Percentiles rank a stretch among this genome's conserved stretches.
phyloP scores from a whole-genome alignment of 129 eudicot species.

The Oenanthe sinensis region DNA sequence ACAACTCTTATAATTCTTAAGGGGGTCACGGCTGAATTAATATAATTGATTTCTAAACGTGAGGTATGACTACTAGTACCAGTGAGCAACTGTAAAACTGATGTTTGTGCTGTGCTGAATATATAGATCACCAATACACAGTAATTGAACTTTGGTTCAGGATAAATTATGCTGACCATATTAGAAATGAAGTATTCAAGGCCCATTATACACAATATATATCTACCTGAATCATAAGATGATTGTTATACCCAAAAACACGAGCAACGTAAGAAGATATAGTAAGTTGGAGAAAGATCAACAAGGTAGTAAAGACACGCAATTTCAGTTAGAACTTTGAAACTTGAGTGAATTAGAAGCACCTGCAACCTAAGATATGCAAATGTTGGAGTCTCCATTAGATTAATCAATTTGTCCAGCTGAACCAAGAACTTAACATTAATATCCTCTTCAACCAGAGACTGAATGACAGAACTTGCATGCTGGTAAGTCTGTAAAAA shows the following conservation, averaged over 20 bases:
- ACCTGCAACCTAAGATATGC: slow-evolving; percentile 97
- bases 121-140: not conserved
- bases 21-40: not conserved
- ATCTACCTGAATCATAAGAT: not conserved
- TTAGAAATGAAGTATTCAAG: not conserved
- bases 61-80: not conserved
- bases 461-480: slow-evolving; percentile 81
- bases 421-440: slow-evolving; percentile 84
- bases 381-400: slow-evolving; percentile 91
- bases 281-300: not conserved
- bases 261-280: not conserved
- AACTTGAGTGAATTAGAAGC: not conserved
- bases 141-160: not conserved
- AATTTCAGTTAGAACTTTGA: not conserved
- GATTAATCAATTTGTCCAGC: slow-evolving; percentile 79
- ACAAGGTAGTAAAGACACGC: not conserved
- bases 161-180: not conserved
- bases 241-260: not conserved
- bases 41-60: not conserved
- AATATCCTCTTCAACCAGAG: slow-evolving; percentile 85
- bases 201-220: not conserved
- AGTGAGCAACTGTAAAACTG: not conserved
- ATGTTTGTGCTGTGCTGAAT: not conserved
- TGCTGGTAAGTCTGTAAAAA: slow-evolving; percentile 67
- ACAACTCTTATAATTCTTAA: not conserved